A percentile compares a stretch with the other conserved stretches of the same genome.
phyloP scores from a whole-genome alignment of 495 filamentous ascomycete genomes.

The Thozetella sp. region DNA sequence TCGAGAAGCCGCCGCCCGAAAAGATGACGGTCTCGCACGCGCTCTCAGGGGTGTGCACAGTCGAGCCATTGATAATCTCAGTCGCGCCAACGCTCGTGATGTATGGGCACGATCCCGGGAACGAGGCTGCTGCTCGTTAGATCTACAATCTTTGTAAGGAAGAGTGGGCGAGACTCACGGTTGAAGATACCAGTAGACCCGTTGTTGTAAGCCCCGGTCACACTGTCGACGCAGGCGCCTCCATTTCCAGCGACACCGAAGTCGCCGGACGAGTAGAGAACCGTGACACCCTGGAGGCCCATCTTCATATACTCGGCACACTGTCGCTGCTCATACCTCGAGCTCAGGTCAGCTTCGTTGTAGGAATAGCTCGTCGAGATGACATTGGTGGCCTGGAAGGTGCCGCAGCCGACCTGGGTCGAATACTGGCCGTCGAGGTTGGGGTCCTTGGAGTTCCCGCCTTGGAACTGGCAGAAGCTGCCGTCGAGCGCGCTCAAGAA shows the following conservation, averaged over 20 bases:
- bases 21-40: constrained; percentile 39
- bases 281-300: constrained; percentile 57
- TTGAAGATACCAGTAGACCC: constrained; percentile 15
- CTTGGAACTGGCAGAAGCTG: constrained; percentile 49
- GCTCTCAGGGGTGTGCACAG: constrained; percentile 35
- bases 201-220: constrained; percentile 8
- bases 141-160: background rate
- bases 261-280: constrained; percentile 61
- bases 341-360: constrained; percentile 23
- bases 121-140: constrained; percentile 51
- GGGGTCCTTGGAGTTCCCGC: constrained; percentile 29
- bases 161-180: background rate
- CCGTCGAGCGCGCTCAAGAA: constrained; percentile 53
- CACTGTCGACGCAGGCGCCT: constrained; percentile 9
- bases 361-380: constrained; percentile 31
- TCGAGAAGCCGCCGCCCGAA: constrained; percentile 59
- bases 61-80: constrained; percentile 33
- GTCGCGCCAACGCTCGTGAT: constrained; percentile 72
- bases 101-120: constrained; percentile 61
- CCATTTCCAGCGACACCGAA: constrained; percentile 50
- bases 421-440: constrained; percentile 50
- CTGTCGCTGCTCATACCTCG: constrained; percentile 25
- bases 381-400: constrained; percentile 27
- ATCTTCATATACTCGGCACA: constrained; percentile 58
- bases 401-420: constrained; percentile 55